Conservation (phyloP, 2,329 filamentous ascomycete genomes). For the Coleophoma cylindrospora region DNA sequence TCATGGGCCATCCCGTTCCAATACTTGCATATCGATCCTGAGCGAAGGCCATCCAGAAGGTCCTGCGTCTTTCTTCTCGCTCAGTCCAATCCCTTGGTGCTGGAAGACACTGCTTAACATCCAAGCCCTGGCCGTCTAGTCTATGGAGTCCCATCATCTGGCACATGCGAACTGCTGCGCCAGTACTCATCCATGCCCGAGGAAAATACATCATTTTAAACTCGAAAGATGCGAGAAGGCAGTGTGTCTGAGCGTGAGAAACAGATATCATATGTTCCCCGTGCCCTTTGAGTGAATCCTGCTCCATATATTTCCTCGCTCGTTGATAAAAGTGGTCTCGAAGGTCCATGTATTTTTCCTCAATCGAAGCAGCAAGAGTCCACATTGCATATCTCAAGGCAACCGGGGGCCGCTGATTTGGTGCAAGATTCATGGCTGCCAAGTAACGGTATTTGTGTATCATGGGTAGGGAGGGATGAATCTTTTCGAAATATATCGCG, state of each 20-base stretch:
- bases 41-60: slow-evolving; percentile 93
- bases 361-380: slow-evolving; percentile 83
- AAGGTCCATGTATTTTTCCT: slow-evolving; percentile 73
- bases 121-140: slow-evolving; percentile 73
- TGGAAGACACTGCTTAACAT: slow-evolving; percentile 88
- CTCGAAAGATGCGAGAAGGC: slow-evolving; percentile 76
- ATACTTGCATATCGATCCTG: slow-evolving; percentile 91
- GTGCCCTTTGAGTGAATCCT: slow-evolving; percentile 86
- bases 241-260: slow-evolving; percentile 80
- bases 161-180: slow-evolving; percentile 70
- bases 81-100: slow-evolving; percentile 92
- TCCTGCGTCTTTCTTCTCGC: slow-evolving; percentile 81
- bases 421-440: slow-evolving; percentile 84
- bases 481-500: slow-evolving; percentile 83
- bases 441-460: slow-evolving; percentile 86
- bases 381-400: slow-evolving; percentile 92
- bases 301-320: slow-evolving; percentile 83
- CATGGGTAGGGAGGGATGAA: slow-evolving; percentile 81
- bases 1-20: slow-evolving; percentile 96
- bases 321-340: slow-evolving; percentile 88
- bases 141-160: slow-evolving; percentile 94
- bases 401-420: slow-evolving; percentile 78
- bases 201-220: slow-evolving; percentile 99
- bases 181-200: slow-evolving; percentile 88
- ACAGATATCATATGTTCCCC: slow-evolving; percentile 86